Conservation (phyloP, 306 rosid species). For the Glycine latifolia region DNA sequence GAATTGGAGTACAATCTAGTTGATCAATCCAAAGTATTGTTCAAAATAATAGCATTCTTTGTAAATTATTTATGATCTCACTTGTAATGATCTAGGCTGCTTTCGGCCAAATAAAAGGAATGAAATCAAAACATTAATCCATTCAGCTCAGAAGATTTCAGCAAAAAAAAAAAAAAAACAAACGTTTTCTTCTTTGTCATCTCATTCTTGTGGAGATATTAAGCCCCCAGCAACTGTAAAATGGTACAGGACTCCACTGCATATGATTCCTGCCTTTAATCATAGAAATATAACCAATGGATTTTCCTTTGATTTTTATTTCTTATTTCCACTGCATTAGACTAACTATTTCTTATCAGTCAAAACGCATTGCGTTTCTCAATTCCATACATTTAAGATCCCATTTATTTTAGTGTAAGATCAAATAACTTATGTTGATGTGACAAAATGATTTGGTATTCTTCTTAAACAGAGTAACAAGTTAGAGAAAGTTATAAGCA, state of each 20-base stretch:
- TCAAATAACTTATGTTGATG: too few species aligned
- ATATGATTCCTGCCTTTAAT: neutral
- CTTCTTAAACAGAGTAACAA: too few species aligned
- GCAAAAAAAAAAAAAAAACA: neutral
- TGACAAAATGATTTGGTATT: too few species aligned
- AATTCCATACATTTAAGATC: too few species aligned
- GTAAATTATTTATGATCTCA: conserved; percentile 8
- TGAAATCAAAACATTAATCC: neutral
- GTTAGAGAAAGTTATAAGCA: too few species aligned
- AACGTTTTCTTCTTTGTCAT: neutral
- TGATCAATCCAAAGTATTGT: neutral
- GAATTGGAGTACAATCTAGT: neutral
- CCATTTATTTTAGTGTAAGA: too few species aligned
- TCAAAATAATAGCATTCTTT: neutral
- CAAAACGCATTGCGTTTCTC: too few species aligned
- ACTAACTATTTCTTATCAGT: too few species aligned
- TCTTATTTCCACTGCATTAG: too few species aligned
- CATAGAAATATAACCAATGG: too few species aligned
- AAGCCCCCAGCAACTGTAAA: neutral
- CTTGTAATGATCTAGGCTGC: neutral
- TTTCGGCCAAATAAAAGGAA: neutral
- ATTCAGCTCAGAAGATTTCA: neutral
- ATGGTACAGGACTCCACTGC: neutral
- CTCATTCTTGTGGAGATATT: neutral
- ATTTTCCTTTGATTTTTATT: too few species aligned